phyloP scores from a whole-genome alignment of 257 asterid genomes.

The Gentiana straminea region DNA sequence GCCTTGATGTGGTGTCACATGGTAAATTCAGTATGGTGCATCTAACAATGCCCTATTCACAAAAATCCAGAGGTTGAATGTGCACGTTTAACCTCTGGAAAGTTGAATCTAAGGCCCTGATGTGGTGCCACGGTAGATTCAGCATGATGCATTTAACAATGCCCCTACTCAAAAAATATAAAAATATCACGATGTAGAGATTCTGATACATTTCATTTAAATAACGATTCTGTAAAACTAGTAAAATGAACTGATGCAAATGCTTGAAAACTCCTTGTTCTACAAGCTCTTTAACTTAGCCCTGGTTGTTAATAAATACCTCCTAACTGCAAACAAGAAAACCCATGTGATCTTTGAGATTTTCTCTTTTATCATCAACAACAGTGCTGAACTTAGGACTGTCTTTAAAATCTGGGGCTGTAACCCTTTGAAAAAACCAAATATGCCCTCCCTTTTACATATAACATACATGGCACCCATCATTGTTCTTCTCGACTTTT shows the following conservation, averaged over 20 bases:
- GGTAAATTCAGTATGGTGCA: no score
- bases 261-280: neutral
- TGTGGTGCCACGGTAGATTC: no score
- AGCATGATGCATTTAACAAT: no score
- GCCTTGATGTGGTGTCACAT: no score
- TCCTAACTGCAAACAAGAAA: constrained; percentile 48
- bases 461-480: constrained; percentile 44
- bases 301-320: constrained; percentile 32
- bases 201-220: no score
- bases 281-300: constrained; percentile 42
- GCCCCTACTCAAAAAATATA: no score
- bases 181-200: no score
- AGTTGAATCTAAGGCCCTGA: no score
- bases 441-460: constrained; percentile 70
- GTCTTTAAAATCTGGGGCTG: constrained; percentile 89
- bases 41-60: no score
- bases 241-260: neutral
- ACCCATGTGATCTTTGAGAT: constrained; percentile 78
- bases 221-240: no score
- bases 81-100: no score
- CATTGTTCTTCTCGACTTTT: constrained; percentile 42
- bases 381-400: constrained; percentile 70
- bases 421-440: constrained; percentile 79
- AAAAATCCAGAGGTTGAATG: no score
- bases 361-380: constrained; percentile 87